phyloP scores from a whole-genome alignment of 352 stramenopile species.

The Phytophthora pinifolia region DNA sequence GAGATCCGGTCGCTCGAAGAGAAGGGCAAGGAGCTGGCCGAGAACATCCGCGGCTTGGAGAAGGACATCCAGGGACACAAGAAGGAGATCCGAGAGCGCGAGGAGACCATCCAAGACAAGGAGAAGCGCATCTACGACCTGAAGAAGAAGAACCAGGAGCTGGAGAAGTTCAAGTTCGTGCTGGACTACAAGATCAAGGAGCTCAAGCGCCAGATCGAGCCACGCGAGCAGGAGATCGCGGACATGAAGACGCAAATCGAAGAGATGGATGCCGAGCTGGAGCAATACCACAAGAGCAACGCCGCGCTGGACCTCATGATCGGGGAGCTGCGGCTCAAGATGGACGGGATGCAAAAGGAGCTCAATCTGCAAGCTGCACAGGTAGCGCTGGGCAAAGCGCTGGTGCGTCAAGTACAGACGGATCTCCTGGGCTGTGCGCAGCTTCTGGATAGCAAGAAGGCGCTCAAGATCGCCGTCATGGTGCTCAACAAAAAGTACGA shows the following conservation, averaged over 20 bases:
- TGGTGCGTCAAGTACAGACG: constrained; percentile 78
- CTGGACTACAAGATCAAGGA: constrained; percentile 98
- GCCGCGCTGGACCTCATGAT: constrained; percentile 94
- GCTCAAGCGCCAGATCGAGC: constrained; percentile 96
- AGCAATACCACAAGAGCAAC: constrained; percentile 96
- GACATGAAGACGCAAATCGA: constrained; percentile 96
- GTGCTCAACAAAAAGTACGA: constrained; percentile 88
- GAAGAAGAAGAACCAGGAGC: constrained; percentile 97
- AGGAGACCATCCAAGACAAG: constrained; percentile 95
- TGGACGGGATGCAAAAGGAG: constrained; percentile 91
- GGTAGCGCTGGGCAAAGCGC: constrained; percentile 58
- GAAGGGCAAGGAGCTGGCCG: constrained; percentile 92
- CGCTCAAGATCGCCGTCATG: constrained; percentile 78
- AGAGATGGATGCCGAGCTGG: constrained; percentile 94
- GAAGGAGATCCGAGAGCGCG: constrained; percentile 91
- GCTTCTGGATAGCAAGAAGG: constrained; percentile 76
- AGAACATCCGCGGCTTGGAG: constrained; percentile 91
- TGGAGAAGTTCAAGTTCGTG: constrained; percentile 98
- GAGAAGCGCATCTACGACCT: constrained; percentile 97
- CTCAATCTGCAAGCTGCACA: constrained; percentile 69
- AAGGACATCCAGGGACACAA: constrained; percentile 94
- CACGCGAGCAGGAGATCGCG: constrained; percentile 93
- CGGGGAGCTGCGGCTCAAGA: constrained; percentile 92
- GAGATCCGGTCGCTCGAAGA: constrained; percentile 91
- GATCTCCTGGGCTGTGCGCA: constrained; percentile 76